Evolutionary conservation across 192 early-diverging fungal species (phyloP), one percentile per base, ranked within the genome.

Genomic region (Coemansia sp.): DNA sequence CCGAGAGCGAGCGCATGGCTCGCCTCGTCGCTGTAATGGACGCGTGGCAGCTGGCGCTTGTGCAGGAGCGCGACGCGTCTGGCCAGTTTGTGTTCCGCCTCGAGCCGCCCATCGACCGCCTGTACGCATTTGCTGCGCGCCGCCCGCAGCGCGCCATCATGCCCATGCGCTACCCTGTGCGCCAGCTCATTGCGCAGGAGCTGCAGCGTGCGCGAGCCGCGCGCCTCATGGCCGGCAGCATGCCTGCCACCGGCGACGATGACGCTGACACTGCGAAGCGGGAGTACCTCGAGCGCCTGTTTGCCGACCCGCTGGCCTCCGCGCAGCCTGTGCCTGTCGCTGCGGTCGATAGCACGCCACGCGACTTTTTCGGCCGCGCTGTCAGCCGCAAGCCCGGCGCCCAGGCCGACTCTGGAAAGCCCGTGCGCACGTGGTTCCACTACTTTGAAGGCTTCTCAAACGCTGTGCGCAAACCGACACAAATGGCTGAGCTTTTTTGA

Each of bases 391-490:
- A 27, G 2, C 18, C 50, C n/a, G 21, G 7, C 18, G 11, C 16
- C 30, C n/a, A 52, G 31, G 2, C 50, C 28, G 30, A 19, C 50
- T 33, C 2, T n/a, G n/a, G 6, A 7, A 52, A 31, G n/a, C 56
- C 54, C 3, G 19, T 49, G n/a, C 53, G 51, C 18, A 38, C 83
- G 28, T 82, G 84, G 78, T 96, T 88, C 82, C 81, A 86, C 65
- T 95, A 83, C 64, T 88, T 93, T 58, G 93, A 95, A 69, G 93
- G 93, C 11, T 95, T 89, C 60, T 92, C 92, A 5, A 94, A 95
- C 65, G 93, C 93, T 11, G 92, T 95, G 23, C 81, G 90, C 35
- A 89, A 87, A 54, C 85, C 89, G 1, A 83, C 92, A 16, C 72
- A 80, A 27, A 73, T 93, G 35, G 64, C 77, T 10, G 83, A 91